These are phyloP conservation scores for Heterobasidion irregulare DNA, from an alignment of 1,284 basidiomycete species.

Conservation along the genomic window DNA sequence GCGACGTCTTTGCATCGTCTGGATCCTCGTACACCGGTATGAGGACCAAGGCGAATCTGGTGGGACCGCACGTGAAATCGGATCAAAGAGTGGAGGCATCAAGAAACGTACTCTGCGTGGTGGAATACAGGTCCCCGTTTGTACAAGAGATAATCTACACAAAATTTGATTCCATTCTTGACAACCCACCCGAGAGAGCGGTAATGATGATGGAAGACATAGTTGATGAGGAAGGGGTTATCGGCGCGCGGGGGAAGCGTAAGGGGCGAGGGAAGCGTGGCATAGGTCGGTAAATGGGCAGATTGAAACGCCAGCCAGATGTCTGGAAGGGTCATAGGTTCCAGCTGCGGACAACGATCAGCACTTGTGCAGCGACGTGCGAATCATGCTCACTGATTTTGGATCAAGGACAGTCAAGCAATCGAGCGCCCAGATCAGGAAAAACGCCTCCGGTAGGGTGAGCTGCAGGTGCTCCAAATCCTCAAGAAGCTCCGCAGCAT, in stretches of 20 bases:
- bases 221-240: slow-evolving; percentile 90
- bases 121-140: slow-evolving; percentile 92
- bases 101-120: slow-evolving; percentile 79
- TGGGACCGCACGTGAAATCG: background rate
- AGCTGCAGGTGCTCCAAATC: slow-evolving; percentile 92
- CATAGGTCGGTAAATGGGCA: slow-evolving; percentile 19
- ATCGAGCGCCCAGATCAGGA: slow-evolving; percentile 78
- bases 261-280: slow-evolving; percentile 11
- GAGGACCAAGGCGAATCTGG: slow-evolving; percentile 83
- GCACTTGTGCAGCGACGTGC: background rate
- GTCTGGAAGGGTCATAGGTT: slow-evolving; percentile 42
- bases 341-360: slow-evolving; percentile 27
- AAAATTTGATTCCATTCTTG: slow-evolving; percentile 95
- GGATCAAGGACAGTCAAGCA: slow-evolving; percentile 74
- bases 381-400: slow-evolving; percentile 39
- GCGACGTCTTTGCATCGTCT: slow-evolving; percentile 55
- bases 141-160: slow-evolving; percentile 91
- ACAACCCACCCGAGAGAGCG: slow-evolving; percentile 98
- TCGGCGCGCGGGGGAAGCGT: slow-evolving; percentile 48
- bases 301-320: slow-evolving; percentile 57
- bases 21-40: slow-evolving; percentile 87
- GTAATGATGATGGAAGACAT: slow-evolving; percentile 92
- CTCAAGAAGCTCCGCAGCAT: slow-evolving; percentile 32
- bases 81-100: background rate
- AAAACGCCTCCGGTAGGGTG: slow-evolving; percentile 88